phyloP scores from a whole-genome alignment of 139 green algal species.

The Deuterostichococcus epilithicus region DNA sequence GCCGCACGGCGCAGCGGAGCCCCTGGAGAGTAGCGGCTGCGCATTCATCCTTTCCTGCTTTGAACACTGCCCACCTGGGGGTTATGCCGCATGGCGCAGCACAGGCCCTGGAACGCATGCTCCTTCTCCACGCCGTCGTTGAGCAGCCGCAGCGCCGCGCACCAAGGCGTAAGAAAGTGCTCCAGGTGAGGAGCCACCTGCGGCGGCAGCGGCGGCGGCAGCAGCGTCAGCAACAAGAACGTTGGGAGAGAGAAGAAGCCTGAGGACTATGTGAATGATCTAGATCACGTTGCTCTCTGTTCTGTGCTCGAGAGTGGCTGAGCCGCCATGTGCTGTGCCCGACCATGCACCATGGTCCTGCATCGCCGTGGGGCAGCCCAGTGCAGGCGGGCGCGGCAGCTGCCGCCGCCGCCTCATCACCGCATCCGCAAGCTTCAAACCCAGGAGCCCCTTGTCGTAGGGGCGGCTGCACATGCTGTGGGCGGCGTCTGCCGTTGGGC shows the following conservation, averaged over 20 bases:
- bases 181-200: slow-evolving; percentile 68
- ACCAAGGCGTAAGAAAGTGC: slow-evolving; percentile 81
- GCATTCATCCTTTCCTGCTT: not conserved
- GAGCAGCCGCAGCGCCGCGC: slow-evolving; percentile 70
- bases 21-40: not conserved
- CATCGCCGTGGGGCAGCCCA: no score
- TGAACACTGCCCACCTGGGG: slow-evolving; percentile 33
- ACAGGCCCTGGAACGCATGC: slow-evolving; percentile 82
- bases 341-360: no score
- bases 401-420: no score
- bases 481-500: no score
- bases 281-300: no score
- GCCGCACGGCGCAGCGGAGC: slow-evolving; percentile 22
- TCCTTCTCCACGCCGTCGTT: slow-evolving; percentile 94
- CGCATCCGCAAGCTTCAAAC: no score
- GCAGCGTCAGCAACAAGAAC: not conserved
- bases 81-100: slow-evolving; percentile 63
- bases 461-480: not conserved
- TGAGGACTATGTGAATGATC: not conserved
- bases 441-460: no score
- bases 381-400: no score
- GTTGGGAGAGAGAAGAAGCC: not conserved
- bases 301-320: no score
- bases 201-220: not conserved
- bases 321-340: no score